phyloP scores from a whole-genome alignment of 1,284 basidiomycete species.

The Papiliotrema nemorosa region DNA sequence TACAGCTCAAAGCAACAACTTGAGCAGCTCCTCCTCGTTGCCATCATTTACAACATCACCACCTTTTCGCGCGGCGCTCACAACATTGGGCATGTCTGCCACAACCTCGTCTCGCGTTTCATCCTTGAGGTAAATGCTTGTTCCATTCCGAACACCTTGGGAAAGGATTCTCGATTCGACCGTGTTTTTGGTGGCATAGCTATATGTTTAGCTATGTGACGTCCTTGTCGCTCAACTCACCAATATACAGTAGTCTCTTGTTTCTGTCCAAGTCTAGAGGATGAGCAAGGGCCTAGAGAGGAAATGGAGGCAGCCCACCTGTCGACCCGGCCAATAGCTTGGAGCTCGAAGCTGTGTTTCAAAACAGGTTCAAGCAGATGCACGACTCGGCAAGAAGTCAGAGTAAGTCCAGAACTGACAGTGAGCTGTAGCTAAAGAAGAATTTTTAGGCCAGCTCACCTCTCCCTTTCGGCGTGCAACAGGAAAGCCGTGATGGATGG shows the following conservation, averaged over 20 bases:
- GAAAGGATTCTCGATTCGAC: slow-evolving; percentile 45
- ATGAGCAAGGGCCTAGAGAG: background rate
- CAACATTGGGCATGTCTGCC: slow-evolving; percentile 35
- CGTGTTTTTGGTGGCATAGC: slow-evolving; percentile 45
- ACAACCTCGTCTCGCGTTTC: slow-evolving; percentile 26
- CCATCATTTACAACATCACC: slow-evolving; percentile 34
- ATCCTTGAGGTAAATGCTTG: slow-evolving; percentile 40
- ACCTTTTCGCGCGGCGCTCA: slow-evolving; percentile 38
- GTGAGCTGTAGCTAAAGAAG: background rate
- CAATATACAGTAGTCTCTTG: slow-evolving; percentile 46
- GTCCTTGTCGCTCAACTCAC: slow-evolving; percentile 7
- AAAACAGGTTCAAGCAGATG: slow-evolving; percentile 49
- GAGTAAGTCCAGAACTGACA: slow-evolving; percentile 42
- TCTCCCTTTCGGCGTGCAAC: slow-evolving; percentile 47
- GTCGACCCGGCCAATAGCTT: slow-evolving; percentile 46
- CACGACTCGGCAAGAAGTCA: slow-evolving; percentile 46
- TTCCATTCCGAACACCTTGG: slow-evolving; percentile 43
- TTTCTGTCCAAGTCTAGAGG: slow-evolving; percentile 32
- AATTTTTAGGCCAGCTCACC: slow-evolving; percentile 13
- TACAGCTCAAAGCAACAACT: too few relatives aligned
- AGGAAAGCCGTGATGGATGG: slow-evolving; percentile 44
- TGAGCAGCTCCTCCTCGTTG: slow-evolving; percentile 31
- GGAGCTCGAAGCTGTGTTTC: slow-evolving; percentile 48
- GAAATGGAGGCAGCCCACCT: slow-evolving; percentile 8
- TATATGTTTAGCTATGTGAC: slow-evolving; percentile 1